These are phyloP conservation scores for Cryptococcus sp. DNA, from an alignment of 1,284 basidiomycete species.

Conservation along the genomic window DNA sequence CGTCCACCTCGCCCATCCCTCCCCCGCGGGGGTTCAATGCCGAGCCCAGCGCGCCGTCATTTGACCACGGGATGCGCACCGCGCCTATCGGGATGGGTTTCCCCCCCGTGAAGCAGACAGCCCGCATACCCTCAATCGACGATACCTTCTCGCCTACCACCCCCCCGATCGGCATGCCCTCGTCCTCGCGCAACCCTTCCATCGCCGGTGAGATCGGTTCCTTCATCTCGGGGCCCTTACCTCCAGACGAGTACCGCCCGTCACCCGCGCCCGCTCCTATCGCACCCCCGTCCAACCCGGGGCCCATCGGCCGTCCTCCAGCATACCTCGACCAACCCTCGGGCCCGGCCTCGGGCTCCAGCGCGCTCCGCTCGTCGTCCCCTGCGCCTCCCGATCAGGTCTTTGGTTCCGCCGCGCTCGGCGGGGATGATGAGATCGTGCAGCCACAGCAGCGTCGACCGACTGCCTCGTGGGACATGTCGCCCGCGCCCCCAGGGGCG, in stretches of 20 bases:
- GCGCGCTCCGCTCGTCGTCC: constrained; percentile 15
- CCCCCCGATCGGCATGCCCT: constrained; percentile 30
- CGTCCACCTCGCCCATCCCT: constrained; percentile 32
- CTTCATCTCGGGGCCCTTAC: constrained; percentile 2
- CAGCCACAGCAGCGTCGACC: constrained; percentile 25
- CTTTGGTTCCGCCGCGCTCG: constrained; percentile 40
- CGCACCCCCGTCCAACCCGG: constrained; percentile 14
- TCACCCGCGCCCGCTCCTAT: constrained; percentile 19
- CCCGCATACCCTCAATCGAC: constrained; percentile 29
- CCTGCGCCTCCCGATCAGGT: constrained; percentile 34
- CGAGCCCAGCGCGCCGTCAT: constrained; percentile 24
- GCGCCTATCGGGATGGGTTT: constrained; percentile 41
- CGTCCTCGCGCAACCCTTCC: constrained; percentile 11
- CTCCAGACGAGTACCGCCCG: constrained; percentile 14
- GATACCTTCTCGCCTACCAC: constrained; percentile 36
- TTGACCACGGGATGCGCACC: constrained; percentile 27
- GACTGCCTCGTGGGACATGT: constrained; percentile 26
- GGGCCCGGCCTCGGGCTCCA: constrained; percentile 11
- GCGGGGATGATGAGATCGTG: constrained; percentile 39
- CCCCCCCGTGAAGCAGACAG: constrained; percentile 24
- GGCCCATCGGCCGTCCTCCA: constrained; percentile 25
- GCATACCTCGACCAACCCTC: constrained; percentile 10
- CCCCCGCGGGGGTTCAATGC: constrained; percentile 21
- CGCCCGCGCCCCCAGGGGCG: constrained; percentile 25
- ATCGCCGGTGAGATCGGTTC: constrained; percentile 16